Conservation (phyloP, 495 filamentous ascomycete genomes). For the Rhypophila decipiens region DNA sequence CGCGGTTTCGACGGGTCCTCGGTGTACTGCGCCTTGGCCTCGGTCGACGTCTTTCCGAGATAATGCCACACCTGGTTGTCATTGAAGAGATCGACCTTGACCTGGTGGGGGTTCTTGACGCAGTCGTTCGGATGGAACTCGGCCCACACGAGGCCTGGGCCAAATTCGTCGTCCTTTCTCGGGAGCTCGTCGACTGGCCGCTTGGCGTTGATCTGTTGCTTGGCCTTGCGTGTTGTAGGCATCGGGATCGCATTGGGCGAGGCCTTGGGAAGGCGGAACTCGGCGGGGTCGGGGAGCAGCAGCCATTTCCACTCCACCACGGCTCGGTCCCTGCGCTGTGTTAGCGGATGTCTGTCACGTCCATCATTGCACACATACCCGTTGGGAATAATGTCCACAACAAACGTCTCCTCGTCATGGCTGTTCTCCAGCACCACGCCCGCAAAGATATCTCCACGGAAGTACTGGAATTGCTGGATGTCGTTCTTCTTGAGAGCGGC, state of each 20-base stretch:
- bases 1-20: slow-evolving; percentile 57
- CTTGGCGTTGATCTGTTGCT: slow-evolving; percentile 52
- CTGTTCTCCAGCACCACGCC: slow-evolving; percentile 85
- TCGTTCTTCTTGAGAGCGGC: slow-evolving; percentile 63
- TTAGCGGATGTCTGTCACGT: slow-evolving; percentile 24
- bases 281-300: slow-evolving; percentile 56
- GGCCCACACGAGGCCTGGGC: slow-evolving; percentile 65
- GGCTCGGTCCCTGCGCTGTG: slow-evolving; percentile 47
- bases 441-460: slow-evolving; percentile 80
- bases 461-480: slow-evolving; percentile 81
- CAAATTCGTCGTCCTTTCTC: slow-evolving; percentile 63
- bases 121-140: slow-evolving; percentile 63
- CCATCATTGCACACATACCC: slow-evolving; percentile 54
- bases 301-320: slow-evolving; percentile 79
- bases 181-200: slow-evolving; percentile 54
- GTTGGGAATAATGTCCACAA: slow-evolving; percentile 80
- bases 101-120: slow-evolving; percentile 35
- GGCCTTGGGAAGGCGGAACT: slow-evolving; percentile 57
- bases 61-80: slow-evolving; percentile 84
- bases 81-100: slow-evolving; percentile 60
- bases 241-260: slow-evolving; percentile 52
- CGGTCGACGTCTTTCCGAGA: slow-evolving; percentile 78
- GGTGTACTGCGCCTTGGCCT: slow-evolving; percentile 88
- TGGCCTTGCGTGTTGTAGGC: slow-evolving; percentile 47
- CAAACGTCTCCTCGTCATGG: slow-evolving; percentile 62